Percentiles rank a stretch among this genome's conserved stretches.
Conservation (phyloP, 176 grass and related monocot genomes). For the Aegilops longissima region DNA sequence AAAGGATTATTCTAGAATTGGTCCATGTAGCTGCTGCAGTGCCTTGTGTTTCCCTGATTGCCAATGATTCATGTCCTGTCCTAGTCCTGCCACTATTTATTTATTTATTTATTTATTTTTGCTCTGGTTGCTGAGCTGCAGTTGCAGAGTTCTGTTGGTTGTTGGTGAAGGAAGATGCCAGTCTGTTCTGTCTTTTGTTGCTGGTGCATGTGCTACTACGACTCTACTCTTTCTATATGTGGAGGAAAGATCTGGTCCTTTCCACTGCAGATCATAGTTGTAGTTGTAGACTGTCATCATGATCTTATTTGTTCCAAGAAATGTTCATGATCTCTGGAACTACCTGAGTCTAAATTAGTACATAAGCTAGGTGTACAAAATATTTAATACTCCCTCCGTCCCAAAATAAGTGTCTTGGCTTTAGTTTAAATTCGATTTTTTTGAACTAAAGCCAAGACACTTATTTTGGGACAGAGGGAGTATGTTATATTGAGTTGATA, state of each 20-base stretch:
- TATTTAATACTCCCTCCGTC: too few species aligned
- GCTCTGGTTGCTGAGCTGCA: constrained; percentile 3
- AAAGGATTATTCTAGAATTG: not conserved
- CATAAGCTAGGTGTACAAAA: not conserved
- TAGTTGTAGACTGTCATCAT: too few species aligned
- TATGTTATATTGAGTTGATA: too few species aligned
- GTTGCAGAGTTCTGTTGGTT: not conserved
- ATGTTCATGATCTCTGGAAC: not conserved
- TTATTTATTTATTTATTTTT: not conserved
- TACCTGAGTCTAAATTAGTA: not conserved
- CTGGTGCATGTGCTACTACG: constrained; percentile 15
- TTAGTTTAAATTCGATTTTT: too few species aligned
- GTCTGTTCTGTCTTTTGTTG: constrained; percentile 8
- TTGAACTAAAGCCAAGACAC: too few species aligned
- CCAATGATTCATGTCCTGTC: not conserved
- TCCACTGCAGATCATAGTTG: not conserved
- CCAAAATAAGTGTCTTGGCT: too few species aligned
- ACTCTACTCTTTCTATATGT: not conserved
- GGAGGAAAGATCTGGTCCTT: not conserved
- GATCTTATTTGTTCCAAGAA: not conserved
- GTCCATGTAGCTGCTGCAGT: not conserved
- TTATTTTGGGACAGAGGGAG: too few species aligned
- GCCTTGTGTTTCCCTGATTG: not conserved
- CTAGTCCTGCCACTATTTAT: not conserved
- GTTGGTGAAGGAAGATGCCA: not conserved